phyloP scores from a whole-genome alignment of 805 yeast genomes.

The Ogataea ganodermae region DNA sequence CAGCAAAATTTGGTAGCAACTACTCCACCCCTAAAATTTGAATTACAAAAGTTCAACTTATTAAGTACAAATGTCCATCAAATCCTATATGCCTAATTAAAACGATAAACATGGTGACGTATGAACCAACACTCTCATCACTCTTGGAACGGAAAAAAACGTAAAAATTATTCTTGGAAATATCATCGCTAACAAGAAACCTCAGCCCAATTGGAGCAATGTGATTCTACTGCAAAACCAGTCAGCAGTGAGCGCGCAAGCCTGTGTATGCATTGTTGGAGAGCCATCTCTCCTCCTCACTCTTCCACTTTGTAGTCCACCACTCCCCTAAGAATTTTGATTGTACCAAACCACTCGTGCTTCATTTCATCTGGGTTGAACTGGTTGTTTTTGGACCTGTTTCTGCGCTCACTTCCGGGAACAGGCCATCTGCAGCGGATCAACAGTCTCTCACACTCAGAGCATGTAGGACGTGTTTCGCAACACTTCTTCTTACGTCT shows the following conservation, averaged over 20 bases:
- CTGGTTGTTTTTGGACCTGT: constrained; percentile 51
- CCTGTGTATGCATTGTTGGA: neutral
- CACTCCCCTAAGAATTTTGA: constrained; percentile 63
- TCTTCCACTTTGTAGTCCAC: constrained; percentile 47
- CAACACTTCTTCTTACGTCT: constrained; percentile 78
- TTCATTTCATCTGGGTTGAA: constrained; percentile 53
- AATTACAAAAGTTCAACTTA: too few species aligned
- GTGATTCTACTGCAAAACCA: constrained; percentile 1
- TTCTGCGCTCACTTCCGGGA: constrained; percentile 65
- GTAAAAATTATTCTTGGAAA: neutral
- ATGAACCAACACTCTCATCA: too few species aligned
- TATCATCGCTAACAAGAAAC: neutral
- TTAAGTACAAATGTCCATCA: neutral
- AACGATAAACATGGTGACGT: too few species aligned
- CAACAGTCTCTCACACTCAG: constrained; percentile 65
- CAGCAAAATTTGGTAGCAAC: neutral
- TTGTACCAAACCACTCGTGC: constrained; percentile 57
- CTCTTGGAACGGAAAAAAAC: neutral
- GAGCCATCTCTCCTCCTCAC: constrained; percentile 1
- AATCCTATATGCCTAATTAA: neutral
- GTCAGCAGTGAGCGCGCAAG: neutral
- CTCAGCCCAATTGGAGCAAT: neutral
- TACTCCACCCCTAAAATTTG: too few species aligned
- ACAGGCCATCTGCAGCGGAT: constrained; percentile 72
- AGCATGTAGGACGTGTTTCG: constrained; percentile 66